Percentiles rank a stretch among this genome's conserved stretches.
phyloP scores from a whole-genome alignment of 2,329 filamentous ascomycete species.

The Pestalotiopsis sp. region DNA sequence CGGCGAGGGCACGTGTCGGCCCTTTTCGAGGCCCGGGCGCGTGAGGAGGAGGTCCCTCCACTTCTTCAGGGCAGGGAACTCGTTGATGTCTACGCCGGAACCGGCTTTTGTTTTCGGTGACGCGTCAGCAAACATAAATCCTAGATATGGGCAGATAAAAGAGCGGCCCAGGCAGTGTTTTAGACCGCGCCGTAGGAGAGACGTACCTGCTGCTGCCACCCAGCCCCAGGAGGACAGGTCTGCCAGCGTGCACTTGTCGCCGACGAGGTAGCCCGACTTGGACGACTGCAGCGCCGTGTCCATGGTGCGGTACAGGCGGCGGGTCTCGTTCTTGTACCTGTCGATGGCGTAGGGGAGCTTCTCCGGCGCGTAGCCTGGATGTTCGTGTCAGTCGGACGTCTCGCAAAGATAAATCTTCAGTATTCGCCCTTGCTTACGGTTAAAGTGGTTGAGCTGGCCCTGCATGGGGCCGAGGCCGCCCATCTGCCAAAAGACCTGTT shows the following conservation, averaged over 20 bases:
- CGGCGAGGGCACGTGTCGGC: conserved; percentile 65
- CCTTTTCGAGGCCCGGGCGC: conserved; percentile 48
- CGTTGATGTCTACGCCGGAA: conserved; percentile 63
- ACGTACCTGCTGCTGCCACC: conserved; percentile 8
- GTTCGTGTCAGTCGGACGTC: not conserved
- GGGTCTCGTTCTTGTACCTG: not conserved
- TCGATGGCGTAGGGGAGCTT: conserved; percentile 14
- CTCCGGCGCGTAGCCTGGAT: conserved; percentile 14
- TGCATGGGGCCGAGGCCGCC: conserved; percentile 83
- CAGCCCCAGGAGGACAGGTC: conserved; percentile 11
- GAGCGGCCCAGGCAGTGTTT: too few relatives aligned
- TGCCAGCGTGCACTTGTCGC: conserved; percentile 7
- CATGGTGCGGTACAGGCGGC: conserved; percentile 12
- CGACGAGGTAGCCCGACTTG: conserved; percentile 12
- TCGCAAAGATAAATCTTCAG: not conserved
- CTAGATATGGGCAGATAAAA: too few relatives aligned
- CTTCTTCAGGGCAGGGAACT: conserved; percentile 64
- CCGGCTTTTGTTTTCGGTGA: conserved; percentile 39
- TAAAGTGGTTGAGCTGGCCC: conserved; percentile 82
- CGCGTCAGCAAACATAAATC: too few relatives aligned
- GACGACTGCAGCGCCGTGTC: conserved; percentile 7
- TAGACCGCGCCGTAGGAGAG: too few relatives aligned
- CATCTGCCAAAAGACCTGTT: conserved; percentile 71
- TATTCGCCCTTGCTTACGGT: conserved; percentile 45
- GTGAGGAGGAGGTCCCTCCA: conserved; percentile 61